Evolutionary conservation across 441 rosid genomes (phyloP).

Genomic region (Jatropha podagrica): DNA sequence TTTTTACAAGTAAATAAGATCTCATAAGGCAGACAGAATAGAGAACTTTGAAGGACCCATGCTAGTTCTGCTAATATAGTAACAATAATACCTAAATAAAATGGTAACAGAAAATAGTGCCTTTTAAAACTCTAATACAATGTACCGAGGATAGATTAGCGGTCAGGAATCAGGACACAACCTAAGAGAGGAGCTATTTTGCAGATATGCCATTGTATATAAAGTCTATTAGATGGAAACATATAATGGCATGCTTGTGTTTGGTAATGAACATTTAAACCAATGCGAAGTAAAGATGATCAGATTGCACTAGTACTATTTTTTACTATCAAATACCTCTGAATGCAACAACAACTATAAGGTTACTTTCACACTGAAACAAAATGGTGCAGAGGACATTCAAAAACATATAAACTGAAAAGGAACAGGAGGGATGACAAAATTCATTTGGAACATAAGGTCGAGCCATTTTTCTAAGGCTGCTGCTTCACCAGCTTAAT

Average conservation of each 20-base stretch:
- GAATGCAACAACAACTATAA: not conserved
- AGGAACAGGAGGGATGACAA: not conserved
- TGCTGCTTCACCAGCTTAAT: not conserved
- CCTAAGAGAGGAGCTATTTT: not conserved
- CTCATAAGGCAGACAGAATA: not conserved
- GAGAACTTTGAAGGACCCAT: too few relatives aligned
- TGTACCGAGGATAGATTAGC: not conserved
- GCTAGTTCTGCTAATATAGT: too few relatives aligned
- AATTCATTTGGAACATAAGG: not conserved
- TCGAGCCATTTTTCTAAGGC: not conserved
- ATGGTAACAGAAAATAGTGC: not conserved
- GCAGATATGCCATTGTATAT: not conserved
- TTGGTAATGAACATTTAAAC: not conserved
- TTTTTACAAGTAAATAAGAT: not conserved
- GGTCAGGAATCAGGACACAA: not conserved
- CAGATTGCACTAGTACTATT: not conserved
- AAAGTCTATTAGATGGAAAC: not conserved
- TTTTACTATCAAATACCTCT: not conserved
- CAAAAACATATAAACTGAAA: not conserved
- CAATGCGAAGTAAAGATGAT: not conserved
- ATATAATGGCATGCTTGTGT: not conserved
- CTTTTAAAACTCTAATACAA: not conserved
- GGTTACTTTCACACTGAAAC: not conserved
- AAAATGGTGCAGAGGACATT: not conserved
- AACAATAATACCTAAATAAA: not conserved